These are phyloP conservation scores for Ramaria sp. DNA, from an alignment of 768 basidiomycete species.

Conservation along the genomic window DNA sequence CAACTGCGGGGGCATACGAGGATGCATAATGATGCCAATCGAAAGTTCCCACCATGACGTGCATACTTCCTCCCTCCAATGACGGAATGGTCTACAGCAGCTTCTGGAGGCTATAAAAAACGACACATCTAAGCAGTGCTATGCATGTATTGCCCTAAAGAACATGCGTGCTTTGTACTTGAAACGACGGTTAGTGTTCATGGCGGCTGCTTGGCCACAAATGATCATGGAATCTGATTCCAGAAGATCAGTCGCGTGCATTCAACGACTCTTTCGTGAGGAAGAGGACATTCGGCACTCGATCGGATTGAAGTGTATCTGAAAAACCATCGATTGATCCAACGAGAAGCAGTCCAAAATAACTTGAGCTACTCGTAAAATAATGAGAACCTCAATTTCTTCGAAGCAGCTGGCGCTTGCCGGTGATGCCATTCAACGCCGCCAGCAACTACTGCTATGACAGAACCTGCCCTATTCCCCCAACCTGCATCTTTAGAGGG, in stretches of 20 bases:
- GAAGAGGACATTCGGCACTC: too few species aligned
- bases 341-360: too few species aligned
- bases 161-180: slow-evolving; percentile 42
- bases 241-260: too few species aligned
- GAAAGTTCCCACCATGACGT: neutral
- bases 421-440: too few species aligned
- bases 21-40: neutral
- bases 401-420: too few species aligned
- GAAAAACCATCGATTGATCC: too few species aligned
- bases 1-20: slow-evolving; percentile 35
- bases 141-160: too few species aligned
- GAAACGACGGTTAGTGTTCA: slow-evolving; percentile 51
- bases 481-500: slow-evolving; percentile 19
- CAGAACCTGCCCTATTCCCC: neutral
- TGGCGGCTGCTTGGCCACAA: slow-evolving; percentile 42
- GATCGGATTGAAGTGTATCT: too few species aligned
- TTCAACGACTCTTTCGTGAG: too few species aligned
- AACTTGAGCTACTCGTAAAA: too few species aligned
- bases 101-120: slow-evolving; percentile 45
- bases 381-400: too few species aligned
- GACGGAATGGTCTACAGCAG: slow-evolving; percentile 70
- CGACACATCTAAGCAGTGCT: neutral
- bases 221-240: slow-evolving; percentile 26
- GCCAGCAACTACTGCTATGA: too few species aligned
- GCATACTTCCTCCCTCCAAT: slow-evolving; percentile 76